Evolutionary conservation across 148 eudicot genomes (phyloP).

Genomic region (Bassia scoparia): DNA sequence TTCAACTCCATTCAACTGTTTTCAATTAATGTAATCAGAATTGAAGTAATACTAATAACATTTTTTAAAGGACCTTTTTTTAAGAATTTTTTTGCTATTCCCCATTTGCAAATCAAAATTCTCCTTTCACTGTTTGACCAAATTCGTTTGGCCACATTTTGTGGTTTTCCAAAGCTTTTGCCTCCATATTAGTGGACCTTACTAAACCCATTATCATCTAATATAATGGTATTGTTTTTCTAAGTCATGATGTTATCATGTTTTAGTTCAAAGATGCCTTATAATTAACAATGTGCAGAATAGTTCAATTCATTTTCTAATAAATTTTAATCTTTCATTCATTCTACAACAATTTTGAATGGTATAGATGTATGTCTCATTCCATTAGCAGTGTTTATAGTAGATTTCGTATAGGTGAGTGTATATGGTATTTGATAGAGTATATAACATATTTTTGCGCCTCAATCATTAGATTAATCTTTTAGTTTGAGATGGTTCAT

Average conservation of each 20-base stretch:
- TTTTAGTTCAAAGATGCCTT: neutral
- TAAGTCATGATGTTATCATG: neutral
- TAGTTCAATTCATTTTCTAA: neutral
- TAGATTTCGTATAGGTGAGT: too few relatives aligned
- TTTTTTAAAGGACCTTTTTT: neutral
- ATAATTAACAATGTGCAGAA: neutral
- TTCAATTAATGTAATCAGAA: too few relatives aligned
- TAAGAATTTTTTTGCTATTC: neutral
- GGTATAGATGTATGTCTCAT: too few relatives aligned
- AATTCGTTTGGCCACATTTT: constrained; percentile 4
- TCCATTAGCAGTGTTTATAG: too few relatives aligned
- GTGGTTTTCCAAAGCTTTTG: constrained; percentile 14
- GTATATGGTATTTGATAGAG: too few relatives aligned
- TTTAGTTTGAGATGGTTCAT: too few relatives aligned
- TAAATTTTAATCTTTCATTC: neutral
- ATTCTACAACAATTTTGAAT: too few relatives aligned
- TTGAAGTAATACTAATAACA: too few relatives aligned
- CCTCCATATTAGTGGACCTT: constrained; percentile 9
- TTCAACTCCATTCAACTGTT: too few relatives aligned
- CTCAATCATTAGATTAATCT: too few relatives aligned
- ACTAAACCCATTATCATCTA: neutral
- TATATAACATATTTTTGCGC: too few relatives aligned
- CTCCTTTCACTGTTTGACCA: constrained; percentile 12
- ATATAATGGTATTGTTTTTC: neutral
- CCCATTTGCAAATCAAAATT: constrained; percentile 25